Conservation (phyloP, 192 early-diverging fungal species). For the Coemansia nantahalensis region DNA sequence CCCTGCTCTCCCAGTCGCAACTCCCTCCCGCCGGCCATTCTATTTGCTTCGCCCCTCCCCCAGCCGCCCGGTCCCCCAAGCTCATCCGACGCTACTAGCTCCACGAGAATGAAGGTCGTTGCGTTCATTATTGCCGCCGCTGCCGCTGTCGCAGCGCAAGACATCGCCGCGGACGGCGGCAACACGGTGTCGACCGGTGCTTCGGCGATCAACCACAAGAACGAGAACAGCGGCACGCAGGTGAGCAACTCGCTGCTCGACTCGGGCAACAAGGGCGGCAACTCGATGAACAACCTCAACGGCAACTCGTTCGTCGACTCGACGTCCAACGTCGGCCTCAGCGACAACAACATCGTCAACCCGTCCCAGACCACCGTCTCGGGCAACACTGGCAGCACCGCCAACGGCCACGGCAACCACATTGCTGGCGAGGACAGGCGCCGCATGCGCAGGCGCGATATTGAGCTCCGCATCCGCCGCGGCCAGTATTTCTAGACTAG, state of each 20-base stretch:
- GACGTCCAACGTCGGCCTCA: constrained; percentile 23
- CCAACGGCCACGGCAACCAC: constrained; percentile 37
- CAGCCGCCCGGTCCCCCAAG: no score
- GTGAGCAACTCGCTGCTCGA: constrained; percentile 25
- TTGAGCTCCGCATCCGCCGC: background rate
- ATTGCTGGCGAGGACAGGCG: constrained; percentile 3
- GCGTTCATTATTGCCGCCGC: constrained; percentile 18
- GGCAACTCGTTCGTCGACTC: constrained; percentile 30
- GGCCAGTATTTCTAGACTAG: no score
- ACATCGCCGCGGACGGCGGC: constrained; percentile 21
- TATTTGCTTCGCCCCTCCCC: no score
- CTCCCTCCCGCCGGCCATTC: no score
- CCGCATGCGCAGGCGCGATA: no score
- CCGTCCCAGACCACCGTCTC: constrained; percentile 16
- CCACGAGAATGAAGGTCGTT: constrained; percentile 21
- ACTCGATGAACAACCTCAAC: constrained; percentile 14
- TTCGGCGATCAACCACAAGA: constrained; percentile 28
- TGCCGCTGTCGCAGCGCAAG: constrained; percentile 31
- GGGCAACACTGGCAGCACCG: constrained; percentile 37
- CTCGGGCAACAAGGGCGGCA: constrained; percentile 25
- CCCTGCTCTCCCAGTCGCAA: no score
- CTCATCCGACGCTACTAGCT: no score
- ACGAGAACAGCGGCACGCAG: constrained; percentile 45
- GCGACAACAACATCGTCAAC: constrained; percentile 44
- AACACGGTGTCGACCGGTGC: constrained; percentile 18